Evolutionary conservation across 768 basidiomycete species (phyloP).

Genomic region (Phaffia tasmanica): DNA sequence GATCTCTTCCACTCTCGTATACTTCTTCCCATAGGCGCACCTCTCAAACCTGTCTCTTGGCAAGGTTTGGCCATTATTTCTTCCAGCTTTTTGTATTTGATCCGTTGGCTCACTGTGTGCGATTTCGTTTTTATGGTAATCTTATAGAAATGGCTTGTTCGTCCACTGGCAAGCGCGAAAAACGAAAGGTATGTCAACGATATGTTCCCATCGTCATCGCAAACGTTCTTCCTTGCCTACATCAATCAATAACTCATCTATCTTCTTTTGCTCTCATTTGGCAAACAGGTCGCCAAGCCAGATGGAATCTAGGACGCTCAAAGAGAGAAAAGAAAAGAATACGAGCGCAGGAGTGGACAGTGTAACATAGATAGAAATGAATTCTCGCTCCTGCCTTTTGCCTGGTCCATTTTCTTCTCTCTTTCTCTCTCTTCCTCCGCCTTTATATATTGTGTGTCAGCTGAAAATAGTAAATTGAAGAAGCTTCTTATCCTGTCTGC

Average conservation of each 20-base stretch:
- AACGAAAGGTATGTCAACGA: constrained; percentile 46
- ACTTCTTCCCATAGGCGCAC: constrained; percentile 47
- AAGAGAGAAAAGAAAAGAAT: neutral
- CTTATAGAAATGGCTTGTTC: constrained; percentile 58
- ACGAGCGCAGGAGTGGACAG: neutral
- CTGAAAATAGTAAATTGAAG: no score
- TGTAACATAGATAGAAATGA: neutral
- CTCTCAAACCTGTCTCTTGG: constrained; percentile 79
- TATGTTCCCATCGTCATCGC: neutral
- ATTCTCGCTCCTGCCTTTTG: neutral
- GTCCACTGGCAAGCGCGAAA: constrained; percentile 65
- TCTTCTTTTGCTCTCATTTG: neutral
- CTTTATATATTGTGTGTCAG: no score
- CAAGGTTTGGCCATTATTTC: constrained; percentile 43
- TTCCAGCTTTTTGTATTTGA: neutral
- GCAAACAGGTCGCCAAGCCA: constrained; percentile 16
- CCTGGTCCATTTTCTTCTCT: neutral
- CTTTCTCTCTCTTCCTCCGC: neutral
- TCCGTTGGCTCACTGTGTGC: neutral
- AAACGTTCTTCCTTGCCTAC: neutral
- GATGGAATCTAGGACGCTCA: constrained; percentile 15
- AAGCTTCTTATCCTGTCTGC: no score
- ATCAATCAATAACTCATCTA: neutral
- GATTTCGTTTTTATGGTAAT: neutral
- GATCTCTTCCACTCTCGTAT: constrained; percentile 13